Evolutionary conservation across 208 protist species (phyloP).

Genomic region (Crithidia bombi): DNA sequence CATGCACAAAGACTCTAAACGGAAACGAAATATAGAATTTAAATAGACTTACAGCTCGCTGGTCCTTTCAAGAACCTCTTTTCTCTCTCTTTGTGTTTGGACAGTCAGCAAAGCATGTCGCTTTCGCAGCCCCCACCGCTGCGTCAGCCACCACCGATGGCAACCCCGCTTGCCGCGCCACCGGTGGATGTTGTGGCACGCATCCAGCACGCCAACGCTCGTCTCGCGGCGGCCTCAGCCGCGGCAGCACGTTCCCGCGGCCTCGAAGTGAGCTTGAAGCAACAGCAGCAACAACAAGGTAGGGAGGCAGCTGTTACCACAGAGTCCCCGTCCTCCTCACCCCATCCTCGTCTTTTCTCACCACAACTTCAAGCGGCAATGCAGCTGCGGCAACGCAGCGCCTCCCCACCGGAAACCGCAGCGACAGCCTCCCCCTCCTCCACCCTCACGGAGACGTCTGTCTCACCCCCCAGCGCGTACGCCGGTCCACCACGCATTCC

Average conservation of each 20-base stretch:
- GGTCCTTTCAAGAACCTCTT: too few relatives aligned
- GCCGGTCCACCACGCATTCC: not conserved
- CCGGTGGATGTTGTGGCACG: not conserved
- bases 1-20: not conserved
- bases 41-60: too few relatives aligned
- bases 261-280: not conserved
- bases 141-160: not conserved
- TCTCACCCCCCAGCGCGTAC: not conserved
- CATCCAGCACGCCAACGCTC: conserved; percentile 15
- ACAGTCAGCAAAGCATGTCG: conserved; percentile 1
- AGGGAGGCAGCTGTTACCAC: not conserved
- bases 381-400: not conserved
- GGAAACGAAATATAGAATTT: too few relatives aligned
- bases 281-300: not conserved
- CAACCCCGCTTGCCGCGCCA: not conserved
- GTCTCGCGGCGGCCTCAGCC: not conserved
- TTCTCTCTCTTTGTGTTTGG: too few relatives aligned
- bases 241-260: not conserved
- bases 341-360: not conserved
- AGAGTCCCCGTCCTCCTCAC: not conserved
- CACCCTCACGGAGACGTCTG: not conserved
- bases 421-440: not conserved
- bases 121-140: conserved; percentile 1
- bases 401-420: not conserved
- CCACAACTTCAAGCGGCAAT: not conserved